Percentiles rank a stretch among this genome's conserved stretches.
Evolutionary conservation across 2,329 filamentous ascomycete genomes (phyloP).

Genomic region (Fusarium siculi): DNA sequence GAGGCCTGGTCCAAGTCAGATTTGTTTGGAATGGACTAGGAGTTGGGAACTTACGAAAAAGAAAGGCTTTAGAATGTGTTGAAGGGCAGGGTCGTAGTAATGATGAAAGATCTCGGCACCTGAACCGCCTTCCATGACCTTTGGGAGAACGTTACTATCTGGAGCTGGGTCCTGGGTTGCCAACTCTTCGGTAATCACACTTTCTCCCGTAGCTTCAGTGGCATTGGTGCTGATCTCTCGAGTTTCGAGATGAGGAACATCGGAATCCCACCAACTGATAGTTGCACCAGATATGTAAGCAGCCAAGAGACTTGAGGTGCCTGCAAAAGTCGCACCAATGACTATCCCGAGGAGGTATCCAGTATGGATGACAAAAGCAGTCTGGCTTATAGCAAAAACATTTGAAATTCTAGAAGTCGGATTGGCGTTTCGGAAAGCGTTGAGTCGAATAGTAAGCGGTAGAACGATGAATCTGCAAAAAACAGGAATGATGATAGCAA

Average conservation of each 20-base stretch:
- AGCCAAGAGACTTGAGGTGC: constrained; percentile 70
- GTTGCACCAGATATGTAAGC: constrained; percentile 70
- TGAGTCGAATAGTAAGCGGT: constrained; percentile 53
- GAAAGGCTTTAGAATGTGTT: constrained; percentile 72
- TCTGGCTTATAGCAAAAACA: constrained; percentile 45
- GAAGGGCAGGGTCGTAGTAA: constrained; percentile 51
- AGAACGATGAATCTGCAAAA: constrained; percentile 57
- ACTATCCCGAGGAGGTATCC: constrained; percentile 61
- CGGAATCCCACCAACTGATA: constrained; percentile 68
- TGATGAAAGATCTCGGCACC: constrained; percentile 21
- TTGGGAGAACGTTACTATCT: not conserved
- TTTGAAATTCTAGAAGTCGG: constrained; percentile 35
- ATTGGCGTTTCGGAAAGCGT: constrained; percentile 43
- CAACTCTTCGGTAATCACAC: not conserved
- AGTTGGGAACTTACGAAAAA: constrained; percentile 69
- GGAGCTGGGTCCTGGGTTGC: not conserved
- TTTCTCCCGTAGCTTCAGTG: not conserved
- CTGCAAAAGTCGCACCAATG: constrained; percentile 65
- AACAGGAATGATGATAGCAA: constrained; percentile 60
- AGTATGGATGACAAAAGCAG: constrained; percentile 60
- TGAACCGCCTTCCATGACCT: not conserved
- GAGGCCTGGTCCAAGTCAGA: constrained; percentile 53
- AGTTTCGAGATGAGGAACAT: constrained; percentile 41
- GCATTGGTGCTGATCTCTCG: not conserved
- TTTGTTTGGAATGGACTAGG: not conserved